Evolutionary conservation across 2,329 filamentous ascomycete genomes (phyloP).

Genomic region (Botryotinia narcissicola): DNA sequence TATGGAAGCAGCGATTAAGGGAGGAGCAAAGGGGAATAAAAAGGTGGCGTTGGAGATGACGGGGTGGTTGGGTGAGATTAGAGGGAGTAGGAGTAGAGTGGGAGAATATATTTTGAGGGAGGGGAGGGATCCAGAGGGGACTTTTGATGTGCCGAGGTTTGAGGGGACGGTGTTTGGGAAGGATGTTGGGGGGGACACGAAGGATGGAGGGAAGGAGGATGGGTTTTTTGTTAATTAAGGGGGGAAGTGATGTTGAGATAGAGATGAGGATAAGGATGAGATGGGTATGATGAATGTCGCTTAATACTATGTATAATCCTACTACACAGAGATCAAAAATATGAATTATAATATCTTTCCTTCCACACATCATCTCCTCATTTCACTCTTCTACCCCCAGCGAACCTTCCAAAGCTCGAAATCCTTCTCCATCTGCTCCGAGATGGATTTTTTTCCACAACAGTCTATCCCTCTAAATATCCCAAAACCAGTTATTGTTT

Average conservation of each 20-base stretch:
- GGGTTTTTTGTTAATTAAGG: conserved; percentile 36
- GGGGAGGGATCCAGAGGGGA: conserved; percentile 53
- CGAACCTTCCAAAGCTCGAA: no score
- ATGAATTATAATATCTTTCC: neutral
- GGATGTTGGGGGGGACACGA: conserved; percentile 5
- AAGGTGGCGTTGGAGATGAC: conserved; percentile 47
- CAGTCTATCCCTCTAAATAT: no score
- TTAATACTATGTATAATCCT: neutral
- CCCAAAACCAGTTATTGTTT: no score
- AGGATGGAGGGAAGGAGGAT: conserved; percentile 31
- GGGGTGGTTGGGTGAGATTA: conserved; percentile 48
- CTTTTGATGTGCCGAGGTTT: conserved; percentile 50
- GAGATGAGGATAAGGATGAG: neutral
- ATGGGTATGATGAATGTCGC: neutral
- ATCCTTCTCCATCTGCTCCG: no score
- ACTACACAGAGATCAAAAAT: neutral
- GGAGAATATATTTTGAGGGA: conserved; percentile 51
- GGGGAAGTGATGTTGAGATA: no score
- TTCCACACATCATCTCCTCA: fast-evolving
- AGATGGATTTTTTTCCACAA: no score
- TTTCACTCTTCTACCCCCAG: no score
- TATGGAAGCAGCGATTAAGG: conserved; percentile 52
- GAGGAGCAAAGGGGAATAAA: conserved; percentile 48
- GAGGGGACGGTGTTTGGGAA: conserved; percentile 33
- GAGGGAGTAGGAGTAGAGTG: conserved; percentile 48